Percentiles rank a stretch among this genome's conserved stretches.
These are phyloP conservation scores for Coniosporium apollinis DNA, from an alignment of 495 filamentous ascomycete genomes.

Conservation along the genomic window DNA sequence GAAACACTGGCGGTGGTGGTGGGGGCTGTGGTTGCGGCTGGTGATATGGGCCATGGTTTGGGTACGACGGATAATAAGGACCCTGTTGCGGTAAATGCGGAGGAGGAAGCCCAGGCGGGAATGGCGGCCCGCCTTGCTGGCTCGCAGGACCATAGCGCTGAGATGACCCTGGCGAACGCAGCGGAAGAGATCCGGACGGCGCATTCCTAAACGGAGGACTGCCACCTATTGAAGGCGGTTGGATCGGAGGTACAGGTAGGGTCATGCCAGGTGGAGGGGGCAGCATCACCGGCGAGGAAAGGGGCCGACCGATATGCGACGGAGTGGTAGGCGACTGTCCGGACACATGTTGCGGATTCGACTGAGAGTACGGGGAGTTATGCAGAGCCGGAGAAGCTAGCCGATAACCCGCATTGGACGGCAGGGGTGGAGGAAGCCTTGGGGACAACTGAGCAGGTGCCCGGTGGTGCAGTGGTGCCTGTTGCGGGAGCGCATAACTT, in stretches of 20 bases:
- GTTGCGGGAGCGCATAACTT: constrained; percentile 7
- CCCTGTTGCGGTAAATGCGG: constrained; percentile 10
- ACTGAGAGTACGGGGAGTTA: constrained; percentile 17
- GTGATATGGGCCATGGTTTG: constrained; percentile 8
- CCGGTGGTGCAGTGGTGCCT: constrained; percentile 5
- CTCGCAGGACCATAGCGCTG: too few species aligned
- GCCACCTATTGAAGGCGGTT: too few species aligned
- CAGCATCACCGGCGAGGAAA: constrained; percentile 11
- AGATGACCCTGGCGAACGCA: too few species aligned
- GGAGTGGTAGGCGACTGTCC: constrained; percentile 5
- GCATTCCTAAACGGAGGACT: too few species aligned
- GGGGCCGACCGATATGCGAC: constrained; percentile 13
- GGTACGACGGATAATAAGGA: constrained; percentile 10
- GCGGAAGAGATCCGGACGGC: too few species aligned
- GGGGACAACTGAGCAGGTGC: constrained; percentile 3
- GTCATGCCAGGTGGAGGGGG: constrained; percentile 15
- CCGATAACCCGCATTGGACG: constrained; percentile 5
- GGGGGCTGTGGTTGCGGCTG: constrained; percentile 8
- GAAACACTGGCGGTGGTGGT: constrained; percentile 5
- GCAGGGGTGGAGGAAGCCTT: constrained; percentile 6
- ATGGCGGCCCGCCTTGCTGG: too few species aligned
- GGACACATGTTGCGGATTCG: constrained; percentile 6
- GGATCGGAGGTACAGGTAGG: constrained; percentile 5
- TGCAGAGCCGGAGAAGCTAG: constrained; percentile 5
- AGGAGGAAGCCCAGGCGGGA: constrained; percentile 4